These are phyloP conservation scores for Ampelomyces quisqualis DNA, from an alignment of 2,329 filamentous ascomycete genomes.

Conservation along the genomic window DNA sequence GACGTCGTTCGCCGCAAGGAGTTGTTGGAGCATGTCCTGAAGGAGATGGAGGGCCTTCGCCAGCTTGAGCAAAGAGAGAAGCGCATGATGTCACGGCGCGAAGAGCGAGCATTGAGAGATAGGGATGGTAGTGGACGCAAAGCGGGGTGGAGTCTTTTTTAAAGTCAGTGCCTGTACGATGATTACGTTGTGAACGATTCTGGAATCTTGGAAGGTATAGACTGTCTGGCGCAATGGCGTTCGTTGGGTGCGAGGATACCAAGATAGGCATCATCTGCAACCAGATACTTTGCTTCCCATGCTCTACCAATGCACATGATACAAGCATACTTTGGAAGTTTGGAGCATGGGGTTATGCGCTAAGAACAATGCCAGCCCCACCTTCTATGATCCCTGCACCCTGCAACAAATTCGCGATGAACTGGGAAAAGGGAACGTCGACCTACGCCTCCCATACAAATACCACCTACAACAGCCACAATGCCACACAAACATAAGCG, in stretches of 20 bases:
- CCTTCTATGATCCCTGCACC: constrained; percentile 4
- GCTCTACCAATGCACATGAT: no score
- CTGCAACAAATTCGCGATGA: constrained; percentile 4
- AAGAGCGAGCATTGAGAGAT: constrained; percentile 25
- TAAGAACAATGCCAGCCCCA: background rate
- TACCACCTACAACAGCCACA: constrained; percentile 4
- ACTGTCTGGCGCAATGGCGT: constrained; percentile 24
- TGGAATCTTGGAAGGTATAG: constrained; percentile 13
- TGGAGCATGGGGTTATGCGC: background rate
- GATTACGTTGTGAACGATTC: constrained; percentile 3
- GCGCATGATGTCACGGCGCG: constrained; percentile 42
- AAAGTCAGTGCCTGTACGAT: constrained; percentile 2
- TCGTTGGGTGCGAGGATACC: constrained; percentile 13
- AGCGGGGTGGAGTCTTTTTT: constrained; percentile 38
- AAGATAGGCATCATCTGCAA: constrained; percentile 1
- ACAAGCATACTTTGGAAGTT: background rate
- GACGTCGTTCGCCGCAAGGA: constrained; percentile 93
- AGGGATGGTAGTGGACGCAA: constrained; percentile 27
- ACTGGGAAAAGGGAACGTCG: background rate
- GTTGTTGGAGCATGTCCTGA: constrained; percentile 84
- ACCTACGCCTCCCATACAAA: background rate
- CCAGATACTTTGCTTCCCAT: constrained; percentile 5
- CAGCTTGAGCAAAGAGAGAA: constrained; percentile 77
- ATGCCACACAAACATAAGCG: constrained; percentile 92
- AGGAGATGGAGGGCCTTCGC: constrained; percentile 91